Percentiles rank a stretch among this genome's conserved stretches.
Conservation (phyloP, 2,329 filamentous ascomycete genomes). For the Periconia macrospinosa region DNA sequence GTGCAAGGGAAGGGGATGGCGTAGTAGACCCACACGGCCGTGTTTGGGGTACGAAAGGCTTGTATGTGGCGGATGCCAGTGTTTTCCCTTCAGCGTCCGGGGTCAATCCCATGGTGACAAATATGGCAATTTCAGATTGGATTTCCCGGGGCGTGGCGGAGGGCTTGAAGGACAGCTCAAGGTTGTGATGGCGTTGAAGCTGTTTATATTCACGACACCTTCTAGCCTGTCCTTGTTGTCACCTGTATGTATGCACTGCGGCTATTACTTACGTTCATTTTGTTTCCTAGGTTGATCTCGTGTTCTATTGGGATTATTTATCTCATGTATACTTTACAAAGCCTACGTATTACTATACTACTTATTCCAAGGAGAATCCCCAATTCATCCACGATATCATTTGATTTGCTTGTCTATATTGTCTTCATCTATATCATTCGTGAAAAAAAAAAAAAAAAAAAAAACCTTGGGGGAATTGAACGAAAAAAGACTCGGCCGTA, state of each 20-base stretch:
- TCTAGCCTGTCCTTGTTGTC: background rate
- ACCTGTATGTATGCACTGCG: background rate
- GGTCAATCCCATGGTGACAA: conserved; percentile 81
- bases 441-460: no score
- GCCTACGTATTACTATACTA: no score
- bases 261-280: no score
- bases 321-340: no score
- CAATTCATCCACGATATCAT: no score
- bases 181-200: conserved; percentile 10
- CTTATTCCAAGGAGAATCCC: no score
- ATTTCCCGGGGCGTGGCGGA: conserved; percentile 33
- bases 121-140: conserved; percentile 57
- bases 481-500: no score
- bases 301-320: no score
- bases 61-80: conserved; percentile 75
- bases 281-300: no score
- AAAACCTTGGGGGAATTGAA: no score
- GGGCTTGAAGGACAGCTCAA: conserved; percentile 25
- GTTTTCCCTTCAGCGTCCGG: conserved; percentile 77
- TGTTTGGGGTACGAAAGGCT: conserved; percentile 65
- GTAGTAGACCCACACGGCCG: conserved; percentile 48
- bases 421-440: no score
- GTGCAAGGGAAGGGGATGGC: conserved; percentile 46
- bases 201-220: background rate
- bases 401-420: no score